Evolutionary conservation across 495 filamentous ascomycete genomes (phyloP), one percentile per base, ranked within the genome.

Genomic region (Cudoniella acicularis): DNA sequence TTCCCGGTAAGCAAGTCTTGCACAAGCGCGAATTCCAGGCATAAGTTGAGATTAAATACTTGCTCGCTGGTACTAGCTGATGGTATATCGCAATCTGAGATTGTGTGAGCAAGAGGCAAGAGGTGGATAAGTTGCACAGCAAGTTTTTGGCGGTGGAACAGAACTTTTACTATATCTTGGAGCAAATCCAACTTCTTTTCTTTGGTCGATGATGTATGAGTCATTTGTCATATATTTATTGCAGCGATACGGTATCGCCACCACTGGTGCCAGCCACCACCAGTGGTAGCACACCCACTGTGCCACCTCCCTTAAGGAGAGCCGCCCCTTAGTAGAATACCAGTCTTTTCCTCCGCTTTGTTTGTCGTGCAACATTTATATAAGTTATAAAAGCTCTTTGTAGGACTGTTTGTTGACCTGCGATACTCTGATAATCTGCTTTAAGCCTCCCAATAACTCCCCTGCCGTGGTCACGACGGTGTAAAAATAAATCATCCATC

Each of bases 1-100:
- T 59, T 52, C 56, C 43, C 49, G 30, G 49, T 50, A 70, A 49
- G 18, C 54, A 57, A n/a, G 6, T 27, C 52, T 24, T 46, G 52
- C 52, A 55, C 41, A 55, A 46, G 52, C 52, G 52, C 21, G 52
- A 45, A 46, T 55, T 55, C 40, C 36, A 46, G 2, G 52, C 17
- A 43, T 55, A 55, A 21, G 13, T 55, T 25, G 41, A 36, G 40
- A 45, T 23, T 43, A 46, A 46, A 46, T 0, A 54, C 51, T 55
- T 46, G 22, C 52, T 55, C 36, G 52, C 40, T 55, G 41, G 2
- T 25, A 55, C 52, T 46, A 25, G 18, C 13, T 45, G 21, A 46
- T 55, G 36, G 41, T 45, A 26, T 46, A 42, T 45, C 22, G 40
- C 52, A 55, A 55, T 55, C 22, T 46, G 40, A 46, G 52, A 25